Evolutionary conservation across 2,329 filamentous ascomycete species (phyloP).

Genomic region (Pyrenochaeta sp.): DNA sequence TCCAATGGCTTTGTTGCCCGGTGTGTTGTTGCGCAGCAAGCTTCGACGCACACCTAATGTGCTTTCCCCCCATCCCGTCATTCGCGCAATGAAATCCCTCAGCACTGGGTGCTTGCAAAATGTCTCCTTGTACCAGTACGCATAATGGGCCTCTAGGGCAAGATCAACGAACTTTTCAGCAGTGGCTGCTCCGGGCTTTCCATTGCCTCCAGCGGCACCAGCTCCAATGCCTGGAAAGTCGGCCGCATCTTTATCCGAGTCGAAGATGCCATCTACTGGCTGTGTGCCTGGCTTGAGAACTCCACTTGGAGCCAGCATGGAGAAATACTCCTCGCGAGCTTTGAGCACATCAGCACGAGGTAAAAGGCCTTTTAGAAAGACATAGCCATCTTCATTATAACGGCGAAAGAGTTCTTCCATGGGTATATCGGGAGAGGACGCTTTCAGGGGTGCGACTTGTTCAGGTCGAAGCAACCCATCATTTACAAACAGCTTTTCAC

Average conservation of each 20-base stretch:
- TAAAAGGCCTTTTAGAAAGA: slow-evolving; percentile 63
- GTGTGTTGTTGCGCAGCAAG: slow-evolving; percentile 64
- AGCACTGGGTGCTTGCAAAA: slow-evolving; percentile 63
- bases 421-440: slow-evolving; percentile 55
- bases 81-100: slow-evolving; percentile 57
- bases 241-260: slow-evolving; percentile 50
- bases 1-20: slow-evolving; percentile 64
- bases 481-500: slow-evolving; percentile 51
- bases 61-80: slow-evolving; percentile 62
- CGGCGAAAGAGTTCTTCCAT: slow-evolving; percentile 58
- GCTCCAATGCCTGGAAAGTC: slow-evolving; percentile 64
- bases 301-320: slow-evolving; percentile 61
- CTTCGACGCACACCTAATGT: slow-evolving; percentile 58
- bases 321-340: slow-evolving; percentile 62
- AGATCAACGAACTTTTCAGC: slow-evolving; percentile 57
- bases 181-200: slow-evolving; percentile 52
- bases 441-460: slow-evolving; percentile 53
- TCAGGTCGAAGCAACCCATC: slow-evolving; percentile 56
- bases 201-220: slow-evolving; percentile 55
- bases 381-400: slow-evolving; percentile 60
- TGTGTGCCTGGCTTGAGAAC: slow-evolving; percentile 62
- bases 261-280: slow-evolving; percentile 63
- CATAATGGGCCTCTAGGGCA: slow-evolving; percentile 62
- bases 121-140: slow-evolving; percentile 55
- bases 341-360: slow-evolving; percentile 61